phyloP scores from a whole-genome alignment of 345 rosid genomes.

The Carallia pectinifolia region DNA sequence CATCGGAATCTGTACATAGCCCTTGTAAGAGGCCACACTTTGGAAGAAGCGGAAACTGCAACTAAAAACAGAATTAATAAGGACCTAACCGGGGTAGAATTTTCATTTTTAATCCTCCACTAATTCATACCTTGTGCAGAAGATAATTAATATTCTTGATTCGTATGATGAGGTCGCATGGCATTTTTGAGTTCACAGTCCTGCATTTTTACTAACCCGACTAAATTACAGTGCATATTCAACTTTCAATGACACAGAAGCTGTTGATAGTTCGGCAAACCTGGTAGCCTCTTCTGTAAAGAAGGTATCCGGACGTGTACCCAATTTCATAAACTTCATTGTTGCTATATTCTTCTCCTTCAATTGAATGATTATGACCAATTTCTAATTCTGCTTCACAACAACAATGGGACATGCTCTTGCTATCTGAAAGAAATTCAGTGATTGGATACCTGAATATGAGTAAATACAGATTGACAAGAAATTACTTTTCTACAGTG shows the following conservation, averaged over 20 bases:
- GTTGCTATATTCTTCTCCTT: conserved; percentile 23
- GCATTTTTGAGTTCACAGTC: conserved; percentile 66
- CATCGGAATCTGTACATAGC: conserved; percentile 49
- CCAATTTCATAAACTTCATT: conserved; percentile 98
- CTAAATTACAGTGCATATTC: neutral
- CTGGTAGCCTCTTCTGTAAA: conserved; percentile 88
- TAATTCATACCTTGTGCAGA: conserved; percentile 72
- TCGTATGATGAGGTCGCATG: conserved; percentile 58
- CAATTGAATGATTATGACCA: conserved; percentile 8
- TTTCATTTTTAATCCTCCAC: neutral
- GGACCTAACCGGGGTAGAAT: neutral
- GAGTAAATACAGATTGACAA: neutral
- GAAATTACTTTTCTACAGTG: too few species aligned
- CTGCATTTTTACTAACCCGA: conserved; percentile 40
- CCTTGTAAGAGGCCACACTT: conserved; percentile 80
- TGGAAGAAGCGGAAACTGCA: conserved; percentile 83
- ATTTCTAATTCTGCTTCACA: conserved; percentile 1
- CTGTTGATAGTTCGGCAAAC: conserved; percentile 23
- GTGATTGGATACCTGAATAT: neutral
- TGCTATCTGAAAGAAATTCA: conserved; percentile 11
- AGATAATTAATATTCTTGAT: conserved; percentile 62
- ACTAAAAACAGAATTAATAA: conserved; percentile 35
- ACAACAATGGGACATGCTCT: conserved; percentile 18
- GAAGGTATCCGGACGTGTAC: conserved; percentile 85
- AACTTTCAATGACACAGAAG: conserved; percentile 2